Conservation (phyloP, 2,329 filamentous ascomycete species). For the Tolypocladium tropicale region DNA sequence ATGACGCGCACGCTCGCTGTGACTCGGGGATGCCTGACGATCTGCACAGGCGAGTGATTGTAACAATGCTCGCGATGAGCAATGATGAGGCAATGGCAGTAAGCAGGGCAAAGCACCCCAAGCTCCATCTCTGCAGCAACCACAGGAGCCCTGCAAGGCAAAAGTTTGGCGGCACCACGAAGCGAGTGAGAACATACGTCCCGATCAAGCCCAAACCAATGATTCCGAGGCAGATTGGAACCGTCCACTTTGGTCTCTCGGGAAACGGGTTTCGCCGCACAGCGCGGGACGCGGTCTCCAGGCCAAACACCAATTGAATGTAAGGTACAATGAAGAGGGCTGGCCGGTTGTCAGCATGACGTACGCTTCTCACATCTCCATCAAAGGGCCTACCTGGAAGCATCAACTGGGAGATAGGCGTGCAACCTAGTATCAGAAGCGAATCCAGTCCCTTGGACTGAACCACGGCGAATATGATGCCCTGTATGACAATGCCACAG, state of each 20-base stretch:
- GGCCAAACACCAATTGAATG: constrained; percentile 53
- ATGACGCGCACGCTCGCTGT: constrained; percentile 53
- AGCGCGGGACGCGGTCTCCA: constrained; percentile 49
- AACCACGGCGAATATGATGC: constrained; percentile 44
- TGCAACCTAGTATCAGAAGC: constrained; percentile 42
- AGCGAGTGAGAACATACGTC: constrained; percentile 49
- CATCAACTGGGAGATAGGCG: constrained; percentile 44
- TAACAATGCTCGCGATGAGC: constrained; percentile 36
- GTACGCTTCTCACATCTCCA: background rate
- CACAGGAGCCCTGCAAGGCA: constrained; percentile 61
- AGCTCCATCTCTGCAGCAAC: constrained; percentile 53
- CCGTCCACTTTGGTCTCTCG: constrained; percentile 47
- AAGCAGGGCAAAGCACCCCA: constrained; percentile 44
- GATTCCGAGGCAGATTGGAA: constrained; percentile 43
- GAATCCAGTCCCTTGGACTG: constrained; percentile 45
- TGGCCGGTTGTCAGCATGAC: constrained; percentile 16
- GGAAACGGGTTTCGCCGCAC: constrained; percentile 46
- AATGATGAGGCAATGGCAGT: constrained; percentile 39
- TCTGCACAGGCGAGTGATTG: constrained; percentile 47
- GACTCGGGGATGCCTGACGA: constrained; percentile 43
- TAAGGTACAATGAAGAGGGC: constrained; percentile 58
- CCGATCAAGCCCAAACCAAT: constrained; percentile 40
- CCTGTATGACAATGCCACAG: constrained; percentile 46
- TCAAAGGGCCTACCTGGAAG: constrained; percentile 40
- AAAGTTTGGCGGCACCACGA: constrained; percentile 43